phyloP scores from a whole-genome alignment of 1,284 basidiomycete species.

The Ceraceosorus bombacis region DNA sequence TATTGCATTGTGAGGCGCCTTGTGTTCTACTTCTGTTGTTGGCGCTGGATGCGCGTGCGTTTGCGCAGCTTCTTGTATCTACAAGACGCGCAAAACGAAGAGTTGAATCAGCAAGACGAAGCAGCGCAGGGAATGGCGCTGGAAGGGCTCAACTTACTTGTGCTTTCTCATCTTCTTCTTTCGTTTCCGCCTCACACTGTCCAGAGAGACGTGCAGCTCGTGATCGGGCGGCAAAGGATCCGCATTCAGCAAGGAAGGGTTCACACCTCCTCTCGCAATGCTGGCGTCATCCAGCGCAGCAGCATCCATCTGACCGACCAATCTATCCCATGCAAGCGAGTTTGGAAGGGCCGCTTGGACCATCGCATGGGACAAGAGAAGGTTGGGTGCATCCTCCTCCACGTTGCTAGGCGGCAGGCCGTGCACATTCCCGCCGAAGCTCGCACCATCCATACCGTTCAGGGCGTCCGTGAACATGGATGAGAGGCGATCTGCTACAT shows the following conservation, averaged over 20 bases:
- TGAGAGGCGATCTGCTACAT: background rate
- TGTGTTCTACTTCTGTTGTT: conserved; percentile 24
- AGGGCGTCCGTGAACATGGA: background rate
- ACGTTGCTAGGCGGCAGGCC: conserved; percentile 12
- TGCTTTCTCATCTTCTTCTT: conserved; percentile 49
- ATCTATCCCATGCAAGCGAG: conserved; percentile 35
- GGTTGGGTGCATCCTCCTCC: conserved; percentile 35
- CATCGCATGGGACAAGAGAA: conserved; percentile 42
- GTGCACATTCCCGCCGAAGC: background rate
- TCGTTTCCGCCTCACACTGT: conserved; percentile 45
- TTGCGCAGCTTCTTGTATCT: conserved; percentile 45
- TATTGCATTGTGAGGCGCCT: too few relatives aligned
- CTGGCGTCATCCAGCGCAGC: conserved; percentile 2
- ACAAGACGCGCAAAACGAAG: background rate
- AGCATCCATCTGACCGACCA: conserved; percentile 27
- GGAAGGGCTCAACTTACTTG: conserved; percentile 20
- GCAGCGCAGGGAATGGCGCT: background rate
- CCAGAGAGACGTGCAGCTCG: conserved; percentile 23
- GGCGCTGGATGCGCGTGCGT: conserved; percentile 41
- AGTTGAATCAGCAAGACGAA: background rate
- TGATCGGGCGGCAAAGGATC: conserved; percentile 7
- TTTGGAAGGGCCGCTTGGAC: conserved; percentile 38
- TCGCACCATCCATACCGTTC: background rate
- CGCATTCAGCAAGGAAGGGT: conserved; percentile 21
- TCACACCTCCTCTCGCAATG: conserved; percentile 5